Conservation (phyloP, 495 filamentous ascomycete species). For the Clohesyomyces aquaticus region DNA sequence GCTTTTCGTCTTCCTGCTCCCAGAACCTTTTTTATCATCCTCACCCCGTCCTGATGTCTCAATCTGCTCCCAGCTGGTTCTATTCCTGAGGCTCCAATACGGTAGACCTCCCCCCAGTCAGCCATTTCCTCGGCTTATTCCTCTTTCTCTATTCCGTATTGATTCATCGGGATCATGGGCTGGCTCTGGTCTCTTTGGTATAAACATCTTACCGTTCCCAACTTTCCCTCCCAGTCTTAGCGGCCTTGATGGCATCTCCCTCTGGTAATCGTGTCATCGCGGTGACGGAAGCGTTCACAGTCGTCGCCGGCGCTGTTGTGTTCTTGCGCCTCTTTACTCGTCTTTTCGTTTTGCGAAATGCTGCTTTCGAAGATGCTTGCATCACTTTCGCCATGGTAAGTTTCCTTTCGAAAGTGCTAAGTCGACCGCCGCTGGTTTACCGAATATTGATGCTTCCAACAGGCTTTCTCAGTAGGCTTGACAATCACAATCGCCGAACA, state of each 20-base stretch:
- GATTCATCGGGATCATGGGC: neutral
- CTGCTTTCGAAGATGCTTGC: constrained; percentile 29
- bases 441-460: neutral
- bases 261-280: constrained; percentile 27
- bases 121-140: neutral
- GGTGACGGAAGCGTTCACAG: constrained; percentile 17
- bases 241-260: constrained; percentile 17
- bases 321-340: constrained; percentile 29
- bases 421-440: neutral
- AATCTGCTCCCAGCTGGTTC: neutral
- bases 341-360: constrained; percentile 13
- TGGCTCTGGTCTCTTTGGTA: constrained; percentile 14
- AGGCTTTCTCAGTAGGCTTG: constrained; percentile 29
- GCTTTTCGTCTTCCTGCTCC: neutral
- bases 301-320: constrained; percentile 19
- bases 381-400: constrained; percentile 31
- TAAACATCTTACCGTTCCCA: constrained; percentile 7
- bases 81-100: constrained; percentile 10
- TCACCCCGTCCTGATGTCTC: constrained; percentile 4
- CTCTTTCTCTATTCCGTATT: constrained; percentile 21
- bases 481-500: constrained; percentile 22
- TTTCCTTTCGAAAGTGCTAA: constrained; percentile 1
- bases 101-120: constrained; percentile 4
- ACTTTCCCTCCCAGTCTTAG: neutral
- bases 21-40: constrained; percentile 1